These are phyloP conservation scores for Pilatotrama ljubarskyi DNA, from an alignment of 768 basidiomycete genomes.

Conservation along the genomic window DNA sequence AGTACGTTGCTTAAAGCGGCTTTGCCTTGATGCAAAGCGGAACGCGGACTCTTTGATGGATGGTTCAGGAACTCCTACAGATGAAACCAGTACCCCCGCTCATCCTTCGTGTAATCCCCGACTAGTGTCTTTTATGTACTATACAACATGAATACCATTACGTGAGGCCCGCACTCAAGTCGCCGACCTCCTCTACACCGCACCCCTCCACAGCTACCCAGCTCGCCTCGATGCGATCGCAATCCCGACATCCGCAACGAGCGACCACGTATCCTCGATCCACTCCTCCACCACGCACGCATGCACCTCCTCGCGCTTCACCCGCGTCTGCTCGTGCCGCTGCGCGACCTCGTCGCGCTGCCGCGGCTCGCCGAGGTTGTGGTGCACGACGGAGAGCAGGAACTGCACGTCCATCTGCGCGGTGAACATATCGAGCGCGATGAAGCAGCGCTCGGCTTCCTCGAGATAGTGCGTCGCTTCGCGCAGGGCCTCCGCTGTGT, in stretches of 20 bases:
- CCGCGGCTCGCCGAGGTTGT: slow-evolving; percentile 59
- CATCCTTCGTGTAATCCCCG: neutral
- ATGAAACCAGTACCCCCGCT: neutral
- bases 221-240: slow-evolving; percentile 44
- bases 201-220: neutral
- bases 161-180: neutral
- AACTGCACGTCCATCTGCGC: slow-evolving; percentile 72
- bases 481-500: slow-evolving; percentile 28
- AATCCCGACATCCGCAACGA: slow-evolving; percentile 60
- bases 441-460: slow-evolving; percentile 61
- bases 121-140: neutral
- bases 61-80: too few relatives aligned
- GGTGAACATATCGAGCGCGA: slow-evolving; percentile 53
- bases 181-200: too few relatives aligned
- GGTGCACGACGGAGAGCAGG: slow-evolving; percentile 65
- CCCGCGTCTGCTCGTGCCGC: slow-evolving; percentile 49
- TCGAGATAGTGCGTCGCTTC: slow-evolving; percentile 33
- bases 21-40: too few relatives aligned
- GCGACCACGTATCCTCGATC: slow-evolving; percentile 53
- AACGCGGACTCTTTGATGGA: too few relatives aligned
- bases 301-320: slow-evolving; percentile 43
- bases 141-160: neutral
- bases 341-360: slow-evolving; percentile 57
- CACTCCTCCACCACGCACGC: slow-evolving; percentile 50
- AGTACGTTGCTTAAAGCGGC: too few relatives aligned